phyloP scores from a whole-genome alignment of 2,329 filamentous ascomycete species.

The Talaromyces islandicus region DNA sequence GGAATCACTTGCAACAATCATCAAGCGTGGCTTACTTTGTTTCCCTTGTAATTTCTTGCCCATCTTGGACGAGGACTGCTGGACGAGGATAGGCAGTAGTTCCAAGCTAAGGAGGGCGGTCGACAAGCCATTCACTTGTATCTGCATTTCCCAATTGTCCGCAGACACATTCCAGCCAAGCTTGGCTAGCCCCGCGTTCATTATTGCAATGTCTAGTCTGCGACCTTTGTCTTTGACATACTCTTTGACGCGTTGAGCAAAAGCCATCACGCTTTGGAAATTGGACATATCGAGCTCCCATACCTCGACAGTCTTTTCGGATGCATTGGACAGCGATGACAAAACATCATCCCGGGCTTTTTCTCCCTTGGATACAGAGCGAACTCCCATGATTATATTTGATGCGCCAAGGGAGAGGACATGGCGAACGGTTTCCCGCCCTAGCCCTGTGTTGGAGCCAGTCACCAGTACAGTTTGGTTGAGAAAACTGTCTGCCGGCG shows the following conservation, averaged over 20 bases:
- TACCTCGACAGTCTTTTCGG: conserved; percentile 28
- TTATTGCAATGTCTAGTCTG: conserved; percentile 29
- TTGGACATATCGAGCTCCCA: conserved; percentile 41
- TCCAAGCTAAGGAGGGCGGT: conserved; percentile 41
- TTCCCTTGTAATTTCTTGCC: not conserved
- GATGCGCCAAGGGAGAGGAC: conserved; percentile 7
- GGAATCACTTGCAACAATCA: conserved; percentile 9
- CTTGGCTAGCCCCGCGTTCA: conserved; percentile 34
- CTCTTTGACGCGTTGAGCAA: conserved; percentile 19
- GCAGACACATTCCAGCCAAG: conserved; percentile 26
- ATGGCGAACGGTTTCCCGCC: conserved; percentile 5
- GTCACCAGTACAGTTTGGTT: conserved; percentile 10
- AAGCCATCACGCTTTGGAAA: conserved; percentile 34
- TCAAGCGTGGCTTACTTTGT: not conserved
- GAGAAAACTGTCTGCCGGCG: not conserved
- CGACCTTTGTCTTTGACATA: conserved; percentile 19
- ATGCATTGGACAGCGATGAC: conserved; percentile 17
- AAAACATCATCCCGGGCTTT: conserved; percentile 35
- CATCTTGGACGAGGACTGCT: not conserved
- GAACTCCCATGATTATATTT: conserved; percentile 30
- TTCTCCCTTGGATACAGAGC: conserved; percentile 38
- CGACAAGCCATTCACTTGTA: conserved; percentile 48
- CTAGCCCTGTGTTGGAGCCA: conserved; percentile 11
- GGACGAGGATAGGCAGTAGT: conserved; percentile 4
- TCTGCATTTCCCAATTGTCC: conserved; percentile 36